phyloP scores from a whole-genome alignment of 306 rosid species.

The Ceratonia siliqua region DNA sequence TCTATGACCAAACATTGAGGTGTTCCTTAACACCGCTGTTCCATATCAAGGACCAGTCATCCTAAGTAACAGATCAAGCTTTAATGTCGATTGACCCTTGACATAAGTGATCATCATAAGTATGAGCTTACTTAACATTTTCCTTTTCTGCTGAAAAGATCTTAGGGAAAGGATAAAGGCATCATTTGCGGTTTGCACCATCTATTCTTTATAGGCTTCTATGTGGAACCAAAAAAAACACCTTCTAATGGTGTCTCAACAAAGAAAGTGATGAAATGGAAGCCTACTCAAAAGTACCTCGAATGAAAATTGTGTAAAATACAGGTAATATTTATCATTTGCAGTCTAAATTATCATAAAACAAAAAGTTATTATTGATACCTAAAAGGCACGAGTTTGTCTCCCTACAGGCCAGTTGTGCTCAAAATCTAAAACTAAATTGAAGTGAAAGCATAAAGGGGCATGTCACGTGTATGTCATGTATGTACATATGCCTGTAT shows the following conservation, averaged over 20 bases:
- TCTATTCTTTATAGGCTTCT: too few relatives aligned
- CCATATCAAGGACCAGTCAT: neutral
- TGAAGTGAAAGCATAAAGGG: neutral
- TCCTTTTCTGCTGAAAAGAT: neutral
- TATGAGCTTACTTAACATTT: neutral
- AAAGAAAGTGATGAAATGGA: neutral
- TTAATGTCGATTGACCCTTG: neutral
- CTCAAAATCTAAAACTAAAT: neutral
- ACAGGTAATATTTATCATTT: neutral
- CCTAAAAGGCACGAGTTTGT: neutral
- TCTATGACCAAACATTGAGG: neutral
- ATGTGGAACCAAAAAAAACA: neutral
- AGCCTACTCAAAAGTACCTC: neutral
- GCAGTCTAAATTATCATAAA: neutral
- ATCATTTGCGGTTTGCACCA: neutral
- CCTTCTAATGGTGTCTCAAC: neutral
- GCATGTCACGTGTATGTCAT: neutral
- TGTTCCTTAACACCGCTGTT: neutral
- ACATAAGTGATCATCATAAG: constrained; percentile 13
- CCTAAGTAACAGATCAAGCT: constrained; percentile 16
- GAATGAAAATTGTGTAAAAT: neutral
- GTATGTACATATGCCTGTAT: neutral
- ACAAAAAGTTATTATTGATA: too few relatives aligned
- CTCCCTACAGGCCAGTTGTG: constrained; percentile 9
- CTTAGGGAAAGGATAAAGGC: neutral